A percentile compares a stretch with the other conserved stretches of the same genome.
These are phyloP conservation scores for Spergularia azorica DNA, from an alignment of 179 eudicot species.

Conservation along the genomic window DNA sequence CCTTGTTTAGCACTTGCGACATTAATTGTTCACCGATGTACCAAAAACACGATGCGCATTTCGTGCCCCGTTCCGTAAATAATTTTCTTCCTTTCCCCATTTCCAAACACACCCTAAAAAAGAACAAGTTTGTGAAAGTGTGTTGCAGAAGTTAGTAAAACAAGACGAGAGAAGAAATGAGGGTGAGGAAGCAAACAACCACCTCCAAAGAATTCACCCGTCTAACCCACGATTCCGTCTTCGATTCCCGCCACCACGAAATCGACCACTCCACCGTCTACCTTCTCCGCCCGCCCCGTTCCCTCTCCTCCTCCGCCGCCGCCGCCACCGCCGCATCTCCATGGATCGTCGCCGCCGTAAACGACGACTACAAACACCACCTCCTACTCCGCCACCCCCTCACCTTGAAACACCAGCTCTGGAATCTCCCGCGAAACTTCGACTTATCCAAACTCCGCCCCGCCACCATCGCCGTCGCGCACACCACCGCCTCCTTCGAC, in stretches of 20 bases:
- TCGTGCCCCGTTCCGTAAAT: no score
- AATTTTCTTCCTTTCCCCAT: no score
- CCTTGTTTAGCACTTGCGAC: no score
- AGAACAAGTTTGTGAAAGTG: no score
- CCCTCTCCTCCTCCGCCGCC: neutral
- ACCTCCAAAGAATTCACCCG: neutral
- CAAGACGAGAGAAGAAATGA: no score
- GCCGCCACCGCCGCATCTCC: neutral
- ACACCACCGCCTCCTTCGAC: neutral
- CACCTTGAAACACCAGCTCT: neutral
- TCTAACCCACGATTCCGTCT: neutral
- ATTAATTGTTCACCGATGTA: no score
- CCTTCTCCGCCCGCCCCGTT: constrained; percentile 10
- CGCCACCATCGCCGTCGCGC: neutral
- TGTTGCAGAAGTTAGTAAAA: no score
- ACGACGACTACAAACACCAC: neutral
- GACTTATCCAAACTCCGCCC: neutral
- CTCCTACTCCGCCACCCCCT: constrained; percentile 3
- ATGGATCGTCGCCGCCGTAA: neutral
- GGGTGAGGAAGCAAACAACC: neutral
- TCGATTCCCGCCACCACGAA: neutral
- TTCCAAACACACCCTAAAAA: no score
- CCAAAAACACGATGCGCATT: no score
- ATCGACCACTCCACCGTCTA: constrained; percentile 1
- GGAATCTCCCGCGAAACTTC: neutral